A percentile compares a stretch with the other conserved stretches of the same genome.
Evolutionary conservation across 805 yeast genomes (phyloP).

Genomic region (Saccharomyces jurei): DNA sequence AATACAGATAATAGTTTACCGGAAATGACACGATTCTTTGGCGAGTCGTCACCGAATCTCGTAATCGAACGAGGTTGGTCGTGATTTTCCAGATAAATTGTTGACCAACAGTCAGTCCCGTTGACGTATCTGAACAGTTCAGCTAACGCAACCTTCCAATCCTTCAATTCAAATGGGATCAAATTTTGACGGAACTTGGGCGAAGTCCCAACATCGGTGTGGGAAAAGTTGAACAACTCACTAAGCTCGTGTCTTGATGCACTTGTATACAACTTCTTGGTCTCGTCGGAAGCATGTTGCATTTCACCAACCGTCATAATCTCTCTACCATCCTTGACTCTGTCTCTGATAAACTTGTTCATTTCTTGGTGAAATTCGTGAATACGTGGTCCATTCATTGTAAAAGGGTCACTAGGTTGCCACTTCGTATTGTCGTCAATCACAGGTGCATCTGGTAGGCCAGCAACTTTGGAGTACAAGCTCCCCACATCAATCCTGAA

Average conservation of each 20-base stretch:
- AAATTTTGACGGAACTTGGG: slow-evolving; percentile 32
- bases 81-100: slow-evolving; percentile 49
- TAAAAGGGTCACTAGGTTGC: slow-evolving; percentile 33
- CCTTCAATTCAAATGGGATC: slow-evolving; percentile 30
- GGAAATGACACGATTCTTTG: slow-evolving; percentile 30
- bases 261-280: slow-evolving; percentile 37
- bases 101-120: slow-evolving; percentile 50
- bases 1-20: slow-evolving; percentile 44
- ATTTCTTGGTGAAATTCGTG: slow-evolving; percentile 51
- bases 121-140: slow-evolving; percentile 34
- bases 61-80: slow-evolving; percentile 50
- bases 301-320: slow-evolving; percentile 54
- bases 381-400: slow-evolving; percentile 44
- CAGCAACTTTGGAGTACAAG: slow-evolving; percentile 41
- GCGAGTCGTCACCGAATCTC: slow-evolving; percentile 42
- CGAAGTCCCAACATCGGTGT: slow-evolving; percentile 34
- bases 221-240: slow-evolving; percentile 34
- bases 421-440: slow-evolving; percentile 33
- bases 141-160: slow-evolving; percentile 36
- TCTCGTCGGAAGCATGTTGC: slow-evolving; percentile 36
- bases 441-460: slow-evolving; percentile 42
- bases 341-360: slow-evolving; percentile 22
- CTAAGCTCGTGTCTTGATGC: slow-evolving; percentile 34
- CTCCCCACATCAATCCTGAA: slow-evolving; percentile 52
- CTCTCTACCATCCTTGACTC: slow-evolving; percentile 40